These are phyloP conservation scores for Apiospora rasikravindrae DNA, from an alignment of 2,329 filamentous ascomycete species.

Conservation along the genomic window DNA sequence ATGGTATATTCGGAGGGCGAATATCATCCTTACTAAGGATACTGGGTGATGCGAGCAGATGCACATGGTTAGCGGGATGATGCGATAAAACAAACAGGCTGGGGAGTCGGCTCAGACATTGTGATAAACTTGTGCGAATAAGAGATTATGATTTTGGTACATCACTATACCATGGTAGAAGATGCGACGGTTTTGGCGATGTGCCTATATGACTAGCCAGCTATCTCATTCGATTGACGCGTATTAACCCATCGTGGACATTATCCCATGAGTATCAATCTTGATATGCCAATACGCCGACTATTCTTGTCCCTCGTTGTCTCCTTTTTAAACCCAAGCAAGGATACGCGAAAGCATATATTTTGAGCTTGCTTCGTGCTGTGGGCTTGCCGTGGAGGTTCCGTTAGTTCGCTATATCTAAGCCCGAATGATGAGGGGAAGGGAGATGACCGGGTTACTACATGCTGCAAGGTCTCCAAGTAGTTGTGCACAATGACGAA, in stretches of 20 bases:
- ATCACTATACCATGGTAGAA: background rate
- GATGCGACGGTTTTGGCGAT: background rate
- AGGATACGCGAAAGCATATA: no score
- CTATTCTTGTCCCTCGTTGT: background rate
- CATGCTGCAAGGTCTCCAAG: background rate
- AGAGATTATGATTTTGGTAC: background rate
- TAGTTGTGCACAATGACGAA: background rate
- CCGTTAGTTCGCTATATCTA: background rate
- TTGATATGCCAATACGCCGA: background rate
- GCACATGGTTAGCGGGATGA: constrained; percentile 1
- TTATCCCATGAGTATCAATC: background rate
- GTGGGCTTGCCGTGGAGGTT: background rate
- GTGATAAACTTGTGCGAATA: constrained; percentile 12
- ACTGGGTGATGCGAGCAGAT: background rate
- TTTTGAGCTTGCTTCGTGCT: no score
- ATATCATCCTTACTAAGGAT: background rate
- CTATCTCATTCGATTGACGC: background rate
- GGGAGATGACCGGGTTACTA: background rate
- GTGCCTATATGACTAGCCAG: background rate
- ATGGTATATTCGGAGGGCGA: background rate
- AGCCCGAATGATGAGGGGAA: background rate
- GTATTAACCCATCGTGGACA: background rate
- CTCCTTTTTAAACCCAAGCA: no score
- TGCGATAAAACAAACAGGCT: constrained; percentile 4
- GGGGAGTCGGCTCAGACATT: background rate